phyloP scores from a whole-genome alignment of 768 basidiomycete species.

The Dacryopinax primogenitus region DNA sequence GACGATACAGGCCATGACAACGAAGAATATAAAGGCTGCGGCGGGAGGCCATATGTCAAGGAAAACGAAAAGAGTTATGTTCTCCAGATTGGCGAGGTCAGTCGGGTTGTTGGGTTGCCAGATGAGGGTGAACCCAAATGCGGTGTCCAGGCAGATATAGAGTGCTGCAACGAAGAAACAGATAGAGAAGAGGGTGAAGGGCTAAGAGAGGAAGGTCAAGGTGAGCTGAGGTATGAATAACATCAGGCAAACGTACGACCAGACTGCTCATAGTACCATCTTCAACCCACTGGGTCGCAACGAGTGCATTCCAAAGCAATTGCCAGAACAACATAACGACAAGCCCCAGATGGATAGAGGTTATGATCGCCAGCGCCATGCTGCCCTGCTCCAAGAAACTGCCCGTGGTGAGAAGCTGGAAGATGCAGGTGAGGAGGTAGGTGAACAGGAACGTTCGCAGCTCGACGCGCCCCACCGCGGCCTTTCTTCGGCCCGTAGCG shows the following conservation, averaged over 20 bases:
- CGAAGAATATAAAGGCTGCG: conserved; percentile 54
- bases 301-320: conserved; percentile 46
- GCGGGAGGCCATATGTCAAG: conserved; percentile 66
- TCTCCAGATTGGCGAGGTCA: conserved; percentile 44
- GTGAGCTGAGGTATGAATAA: conserved; percentile 8
- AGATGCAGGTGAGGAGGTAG: conserved; percentile 51
- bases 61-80: conserved; percentile 67
- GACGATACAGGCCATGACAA: conserved; percentile 70
- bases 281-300: conserved; percentile 84
- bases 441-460: conserved; percentile 50
- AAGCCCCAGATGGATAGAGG: conserved; percentile 66
- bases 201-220: conserved; percentile 31
- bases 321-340: conserved; percentile 71
- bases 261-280: conserved; percentile 67
- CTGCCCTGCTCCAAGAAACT: conserved; percentile 67
- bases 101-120: conserved; percentile 22
- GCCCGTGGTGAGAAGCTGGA: conserved; percentile 73
- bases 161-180: conserved; percentile 57
- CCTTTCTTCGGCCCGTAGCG: conserved; percentile 51
- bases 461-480: conserved; percentile 78
- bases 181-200: conserved; percentile 43
- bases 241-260: conserved; percentile 38
- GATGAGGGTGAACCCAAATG: conserved; percentile 42
- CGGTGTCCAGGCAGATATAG: conserved; percentile 79
- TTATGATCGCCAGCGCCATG: conserved; percentile 51